Evolutionary conservation across 2,329 filamentous ascomycete genomes (phyloP).

Genomic region (Aspergillus luchuensis): DNA sequence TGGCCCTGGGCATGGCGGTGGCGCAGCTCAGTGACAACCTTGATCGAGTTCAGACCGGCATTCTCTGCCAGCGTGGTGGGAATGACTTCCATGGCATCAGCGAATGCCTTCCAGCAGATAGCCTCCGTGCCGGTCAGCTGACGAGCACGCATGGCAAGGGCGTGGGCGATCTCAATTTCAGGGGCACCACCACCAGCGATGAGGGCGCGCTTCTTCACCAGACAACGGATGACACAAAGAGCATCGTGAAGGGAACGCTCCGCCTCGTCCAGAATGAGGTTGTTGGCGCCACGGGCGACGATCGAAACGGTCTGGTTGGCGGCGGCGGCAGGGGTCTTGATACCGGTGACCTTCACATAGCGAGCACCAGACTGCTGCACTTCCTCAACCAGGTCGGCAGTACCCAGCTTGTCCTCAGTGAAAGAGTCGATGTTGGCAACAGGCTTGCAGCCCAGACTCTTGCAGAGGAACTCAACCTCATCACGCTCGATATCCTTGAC

Average conservation of each 20-base stretch:
- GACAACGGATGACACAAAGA: slow-evolving; percentile 92
- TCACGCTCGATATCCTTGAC: slow-evolving; percentile 98
- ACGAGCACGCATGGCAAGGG: slow-evolving; percentile 78
- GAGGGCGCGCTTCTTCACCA: slow-evolving; percentile 99
- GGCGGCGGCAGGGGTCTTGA: slow-evolving; percentile 66
- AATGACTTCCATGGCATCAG: slow-evolving; percentile 94
- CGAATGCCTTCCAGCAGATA: slow-evolving; percentile 99
- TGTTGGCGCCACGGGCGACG: slow-evolving; percentile 91
- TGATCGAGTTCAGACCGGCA: slow-evolving; percentile 96
- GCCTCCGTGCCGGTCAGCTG: slow-evolving; percentile 87
- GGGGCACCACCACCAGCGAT: slow-evolving; percentile 95
- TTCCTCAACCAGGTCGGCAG: slow-evolving; percentile 92
- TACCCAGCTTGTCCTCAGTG: slow-evolving; percentile 95
- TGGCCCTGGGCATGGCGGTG: slow-evolving; percentile 94
- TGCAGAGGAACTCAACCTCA: slow-evolving; percentile 99
- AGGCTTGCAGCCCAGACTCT: slow-evolving; percentile 97
- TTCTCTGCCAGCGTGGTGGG: slow-evolving; percentile 97
- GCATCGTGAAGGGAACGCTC: slow-evolving; percentile 96
- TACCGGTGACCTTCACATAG: slow-evolving; percentile 92
- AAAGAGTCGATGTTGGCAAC: slow-evolving; percentile 98
- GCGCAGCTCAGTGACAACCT: slow-evolving; percentile 93
- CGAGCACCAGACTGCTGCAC: slow-evolving; percentile 82
- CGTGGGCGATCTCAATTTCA: slow-evolving; percentile 92
- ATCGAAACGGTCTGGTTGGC: slow-evolving; percentile 83
- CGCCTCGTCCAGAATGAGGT: slow-evolving; percentile 91